phyloP scores from a whole-genome alignment of 1,284 basidiomycete genomes.

The Grifola frondosa region DNA sequence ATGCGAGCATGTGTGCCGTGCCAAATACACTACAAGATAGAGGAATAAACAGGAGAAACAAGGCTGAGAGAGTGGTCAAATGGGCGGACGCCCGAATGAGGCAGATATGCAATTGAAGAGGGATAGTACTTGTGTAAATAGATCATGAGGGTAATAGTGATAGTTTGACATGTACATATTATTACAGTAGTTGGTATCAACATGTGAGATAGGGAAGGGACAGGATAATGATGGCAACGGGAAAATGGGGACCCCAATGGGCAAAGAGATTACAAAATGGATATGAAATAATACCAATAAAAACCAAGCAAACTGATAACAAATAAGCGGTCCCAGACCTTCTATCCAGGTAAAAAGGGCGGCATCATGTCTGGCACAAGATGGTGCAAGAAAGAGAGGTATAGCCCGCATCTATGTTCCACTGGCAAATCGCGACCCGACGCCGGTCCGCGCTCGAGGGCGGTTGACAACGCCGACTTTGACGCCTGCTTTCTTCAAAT shows the following conservation, averaged over 20 bases:
- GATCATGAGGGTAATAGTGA: too few relatives aligned
- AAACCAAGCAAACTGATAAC: constrained; percentile 9
- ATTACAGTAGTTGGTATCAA: neutral
- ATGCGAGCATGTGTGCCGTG: too few relatives aligned
- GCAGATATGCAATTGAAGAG: too few relatives aligned
- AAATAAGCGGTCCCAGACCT: constrained; percentile 9
- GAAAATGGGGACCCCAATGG: neutral
- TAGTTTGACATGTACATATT: too few relatives aligned
- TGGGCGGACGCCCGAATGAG: too few relatives aligned
- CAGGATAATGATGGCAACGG: neutral
- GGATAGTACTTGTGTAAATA: too few relatives aligned
- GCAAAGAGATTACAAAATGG: constrained; percentile 5
- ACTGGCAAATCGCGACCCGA: constrained; percentile 58
- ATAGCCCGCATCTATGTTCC: constrained; percentile 34
- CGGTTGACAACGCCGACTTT: constrained; percentile 54
- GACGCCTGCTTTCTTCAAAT: constrained; percentile 27
- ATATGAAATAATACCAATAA: constrained; percentile 19
- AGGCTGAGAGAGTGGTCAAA: too few relatives aligned
- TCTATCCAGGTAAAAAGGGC: too few relatives aligned
- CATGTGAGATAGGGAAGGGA: constrained; percentile 1
- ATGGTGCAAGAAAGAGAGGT: neutral
- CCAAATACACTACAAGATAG: too few relatives aligned
- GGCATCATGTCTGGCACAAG: too few relatives aligned
- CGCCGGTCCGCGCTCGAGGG: constrained; percentile 66
- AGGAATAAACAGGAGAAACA: too few relatives aligned